Evolutionary conservation across 176 grass and related monocot genomes (phyloP).

Genomic region (Eremochloa ophiuroides): DNA sequence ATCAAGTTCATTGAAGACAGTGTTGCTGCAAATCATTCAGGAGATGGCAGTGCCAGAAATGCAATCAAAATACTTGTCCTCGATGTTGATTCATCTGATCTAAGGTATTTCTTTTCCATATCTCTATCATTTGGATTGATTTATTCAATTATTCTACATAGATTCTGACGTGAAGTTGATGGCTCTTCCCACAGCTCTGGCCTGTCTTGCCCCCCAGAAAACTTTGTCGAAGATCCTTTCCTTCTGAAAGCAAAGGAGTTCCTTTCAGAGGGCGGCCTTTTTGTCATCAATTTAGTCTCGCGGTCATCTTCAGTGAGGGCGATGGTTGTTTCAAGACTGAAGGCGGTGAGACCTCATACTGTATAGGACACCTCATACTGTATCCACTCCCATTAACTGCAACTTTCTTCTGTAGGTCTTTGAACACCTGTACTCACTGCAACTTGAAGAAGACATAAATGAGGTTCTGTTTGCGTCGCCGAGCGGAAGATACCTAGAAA

Average conservation of each 20-base stretch:
- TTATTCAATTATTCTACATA: slow-evolving; percentile 1
- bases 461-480: slow-evolving; percentile 72
- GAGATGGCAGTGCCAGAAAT: slow-evolving; percentile 31
- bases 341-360: slow-evolving; percentile 64
- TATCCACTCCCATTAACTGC: not conserved
- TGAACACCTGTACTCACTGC: slow-evolving; percentile 60
- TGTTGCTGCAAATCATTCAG: slow-evolving; percentile 29
- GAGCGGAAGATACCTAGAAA: slow-evolving; percentile 35
- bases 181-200: slow-evolving; percentile 57
- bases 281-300: slow-evolving; percentile 81
- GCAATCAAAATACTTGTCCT: slow-evolving; percentile 69
- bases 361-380: not conserved
- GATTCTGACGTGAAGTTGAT: slow-evolving; percentile 1
- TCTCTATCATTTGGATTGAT: not conserved
- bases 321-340: slow-evolving; percentile 56
- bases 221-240: slow-evolving; percentile 88
- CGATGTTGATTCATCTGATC: slow-evolving; percentile 95
- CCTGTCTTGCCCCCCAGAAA: slow-evolving; percentile 67
- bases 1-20: slow-evolving; percentile 61
- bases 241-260: slow-evolving; percentile 56
- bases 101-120: slow-evolving; percentile 50
- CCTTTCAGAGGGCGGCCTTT: slow-evolving; percentile 63
- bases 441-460: slow-evolving; percentile 93
- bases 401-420: slow-evolving; percentile 50
- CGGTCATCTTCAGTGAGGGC: slow-evolving; percentile 63